A percentile compares a stretch with the other conserved stretches of the same genome.
Evolutionary conservation across 2,329 filamentous ascomycete species (phyloP).

Genomic region (Tolypocladium inflatum): DNA sequence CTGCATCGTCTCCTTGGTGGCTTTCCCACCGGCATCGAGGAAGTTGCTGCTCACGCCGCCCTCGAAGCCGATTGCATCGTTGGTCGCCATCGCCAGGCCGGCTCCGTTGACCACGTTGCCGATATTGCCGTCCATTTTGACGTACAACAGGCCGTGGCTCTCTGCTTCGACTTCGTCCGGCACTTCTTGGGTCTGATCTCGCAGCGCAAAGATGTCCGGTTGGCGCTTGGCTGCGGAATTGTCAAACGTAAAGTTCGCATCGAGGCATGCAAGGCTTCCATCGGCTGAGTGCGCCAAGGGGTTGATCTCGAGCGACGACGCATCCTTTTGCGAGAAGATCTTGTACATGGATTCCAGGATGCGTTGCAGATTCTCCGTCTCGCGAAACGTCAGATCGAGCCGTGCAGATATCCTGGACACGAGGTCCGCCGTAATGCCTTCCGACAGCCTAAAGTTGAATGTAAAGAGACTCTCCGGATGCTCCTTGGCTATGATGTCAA

Average conservation of each 20-base stretch:
- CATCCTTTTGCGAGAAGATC: constrained; percentile 37
- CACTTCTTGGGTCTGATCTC: constrained; percentile 23
- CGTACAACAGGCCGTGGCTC: constrained; percentile 67
- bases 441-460: constrained; percentile 15
- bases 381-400: background rate
- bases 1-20: constrained; percentile 72
- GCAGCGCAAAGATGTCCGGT: constrained; percentile 24
- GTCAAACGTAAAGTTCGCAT: constrained; percentile 37
- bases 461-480: constrained; percentile 1
- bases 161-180: constrained; percentile 26
- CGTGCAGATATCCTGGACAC: constrained; percentile 6
- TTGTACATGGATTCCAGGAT: constrained; percentile 14
- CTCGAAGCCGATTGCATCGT: constrained; percentile 63
- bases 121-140: constrained; percentile 54
- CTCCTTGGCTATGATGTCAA: constrained; percentile 9
- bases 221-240: constrained; percentile 35
- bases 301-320: constrained; percentile 33
- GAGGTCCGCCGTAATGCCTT: constrained; percentile 16
- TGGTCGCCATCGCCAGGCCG: constrained; percentile 83
- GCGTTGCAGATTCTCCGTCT: constrained; percentile 7
- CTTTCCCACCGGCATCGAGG: constrained; percentile 82
- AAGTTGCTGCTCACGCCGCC: constrained; percentile 72
- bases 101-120: constrained; percentile 85
- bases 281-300: constrained; percentile 20
- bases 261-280: constrained; percentile 19